Base-by-base conservation (phyloP, 805 yeast species). In the Scheffersomyces stipitis region DNA sequence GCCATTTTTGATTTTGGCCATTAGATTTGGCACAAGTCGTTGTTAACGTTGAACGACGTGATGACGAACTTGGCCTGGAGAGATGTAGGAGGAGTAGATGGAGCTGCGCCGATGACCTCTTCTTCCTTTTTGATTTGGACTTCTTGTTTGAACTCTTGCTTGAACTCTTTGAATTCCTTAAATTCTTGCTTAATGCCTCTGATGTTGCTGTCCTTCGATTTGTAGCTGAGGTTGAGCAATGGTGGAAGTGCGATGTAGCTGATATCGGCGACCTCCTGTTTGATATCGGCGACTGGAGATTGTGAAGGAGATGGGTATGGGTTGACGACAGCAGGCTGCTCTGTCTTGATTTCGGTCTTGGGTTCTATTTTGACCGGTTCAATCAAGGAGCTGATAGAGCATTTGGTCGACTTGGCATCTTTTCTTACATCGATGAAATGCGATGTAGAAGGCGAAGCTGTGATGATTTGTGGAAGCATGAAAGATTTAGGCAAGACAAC, bases 271-370 rank as follows among this genome's bases (percentile, higher is more conserved):
- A 40, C 39, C 15, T 45, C 49, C 26, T 45, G 49, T 26, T 46
- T 47, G 4, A 44, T 37, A 17, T 45, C 48, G 10, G 44, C 28
- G 23, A 41, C 40, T 10, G 67, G 66, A 3, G 66, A 60, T 27
- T 48, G 48, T 9, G 53, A 41, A 1, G 67, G 67, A 42, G 60
- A 54, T 28, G 67, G 66, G 40, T 62, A 62, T 16, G 61, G 58
- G 26, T 54, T 47, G 31, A 55, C 53, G 15, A 50, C 22, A 12
- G 22, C 31, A 4, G 34, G 30, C 45, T 22, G 40, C 38, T 26
- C 29, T 32, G n/a, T n/a, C 9, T 38, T 22, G 23, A 15, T 22
- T 17, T 30, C 26, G 24, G 14, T 20, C 13, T 18, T 20, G 15
- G 31, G 23, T 23, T 14, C 35, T 7, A 28, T 18, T 12, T 32